phyloP scores from a whole-genome alignment of 331 rosid species.

The Stylosanthes scabra region DNA sequence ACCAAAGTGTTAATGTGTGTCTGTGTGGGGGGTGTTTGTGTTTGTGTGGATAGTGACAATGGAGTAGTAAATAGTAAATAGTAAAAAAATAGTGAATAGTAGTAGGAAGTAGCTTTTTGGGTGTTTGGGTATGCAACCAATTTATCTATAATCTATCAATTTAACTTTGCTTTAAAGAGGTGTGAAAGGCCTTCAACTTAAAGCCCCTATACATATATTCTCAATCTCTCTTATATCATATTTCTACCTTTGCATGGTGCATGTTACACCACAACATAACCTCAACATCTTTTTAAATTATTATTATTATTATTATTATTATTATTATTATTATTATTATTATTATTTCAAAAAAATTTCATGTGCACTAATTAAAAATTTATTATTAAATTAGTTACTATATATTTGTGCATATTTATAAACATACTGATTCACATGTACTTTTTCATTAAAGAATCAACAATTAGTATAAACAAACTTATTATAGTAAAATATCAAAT shows the following conservation, averaged over 20 bases:
- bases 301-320: too few relatives aligned
- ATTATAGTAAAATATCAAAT: too few relatives aligned
- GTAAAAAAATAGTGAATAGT: too few relatives aligned
- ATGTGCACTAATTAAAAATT: too few relatives aligned
- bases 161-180: constrained; percentile 59
- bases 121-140: constrained; percentile 31
- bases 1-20: constrained; percentile 37
- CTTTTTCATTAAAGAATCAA: too few relatives aligned
- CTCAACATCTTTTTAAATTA: not conserved
- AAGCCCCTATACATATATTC: constrained; percentile 11
- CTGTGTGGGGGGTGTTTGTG: constrained; percentile 5
- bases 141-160: constrained; percentile 34
- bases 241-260: constrained; percentile 28
- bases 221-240: too few relatives aligned
- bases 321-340: too few relatives aligned
- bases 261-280: constrained; percentile 39
- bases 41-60: constrained; percentile 35
- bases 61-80: not conserved
- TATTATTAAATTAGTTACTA: too few relatives aligned
- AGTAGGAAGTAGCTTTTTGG: constrained; percentile 29
- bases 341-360: too few relatives aligned
- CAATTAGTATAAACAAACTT: too few relatives aligned
- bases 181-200: constrained; percentile 57
- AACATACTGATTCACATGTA: too few relatives aligned
- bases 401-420: too few relatives aligned